Evolutionary conservation across 208 protist genomes (phyloP), one percentile per base, ranked within the genome.

Genomic region (Trypanosoma rangeli): DNA sequence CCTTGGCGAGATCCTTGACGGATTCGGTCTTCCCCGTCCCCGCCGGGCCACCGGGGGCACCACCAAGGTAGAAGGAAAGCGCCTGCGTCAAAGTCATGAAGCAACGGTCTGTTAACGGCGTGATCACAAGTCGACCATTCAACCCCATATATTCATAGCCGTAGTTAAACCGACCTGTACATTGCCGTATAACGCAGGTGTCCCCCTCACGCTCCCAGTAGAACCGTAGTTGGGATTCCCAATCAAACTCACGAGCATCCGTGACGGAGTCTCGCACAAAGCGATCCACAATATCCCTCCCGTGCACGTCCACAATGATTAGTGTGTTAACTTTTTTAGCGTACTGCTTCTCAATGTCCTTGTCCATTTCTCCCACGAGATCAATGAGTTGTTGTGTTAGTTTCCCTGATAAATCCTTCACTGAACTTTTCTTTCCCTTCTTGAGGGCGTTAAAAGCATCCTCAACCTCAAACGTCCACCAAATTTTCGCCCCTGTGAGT

Each of bases 231-330:
- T 99, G 98, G 52, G 93, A 98, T 84, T 99, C 98, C 98, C 98
- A 99, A 73, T 98, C 97, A 76, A 99, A 99, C 77, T 99, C 98
- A 46, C 94, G 79, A n/a, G 85, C 94, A 81, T 99, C 97, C 10
- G 98, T 85, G 18, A 99, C 96, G 29, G 94, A 98, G 84, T 99
- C 98, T 22, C 98, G 85, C 13, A 99, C 97, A 77, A 99, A 99
- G 33, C 93, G 84, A 81, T 99, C 98, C 35, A 99, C 94, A 70
- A 99, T 98, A 86, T 99, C 98, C 42, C 98, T 85, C n/a, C 98
- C 97, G 80, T 99, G 98, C n/a, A 99, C 98, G 78, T 99, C 98
- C 59, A 99, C 94, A 73, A 99, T 99, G 74, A 99, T 99, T 24
- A 99, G 82, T 24, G 98, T 99, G 83, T 99, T 99, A 76, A 99